Evolutionary conservation across 1,284 basidiomycete genomes (phyloP).

Genomic region (Tranzscheliella williamsii): DNA sequence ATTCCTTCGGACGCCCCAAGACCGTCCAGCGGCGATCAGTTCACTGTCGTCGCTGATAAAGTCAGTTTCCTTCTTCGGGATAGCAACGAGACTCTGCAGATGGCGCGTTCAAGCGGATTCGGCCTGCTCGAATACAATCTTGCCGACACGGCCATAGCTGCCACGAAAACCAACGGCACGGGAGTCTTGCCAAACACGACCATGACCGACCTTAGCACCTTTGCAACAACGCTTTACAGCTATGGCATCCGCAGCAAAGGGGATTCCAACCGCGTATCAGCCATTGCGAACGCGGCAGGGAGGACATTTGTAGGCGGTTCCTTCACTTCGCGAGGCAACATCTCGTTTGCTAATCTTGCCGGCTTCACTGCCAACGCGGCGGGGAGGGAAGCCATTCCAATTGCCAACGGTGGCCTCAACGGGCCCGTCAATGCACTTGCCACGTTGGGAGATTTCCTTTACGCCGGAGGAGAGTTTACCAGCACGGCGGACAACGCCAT

Average conservation of each 20-base stretch:
- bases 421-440: conserved; percentile 52
- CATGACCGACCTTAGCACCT: conserved; percentile 72
- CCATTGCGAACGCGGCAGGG: conserved; percentile 65
- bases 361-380: conserved; percentile 68
- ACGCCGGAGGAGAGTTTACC: conserved; percentile 82
- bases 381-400: conserved; percentile 61
- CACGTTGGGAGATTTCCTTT: conserved; percentile 66
- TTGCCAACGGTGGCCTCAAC: conserved; percentile 59
- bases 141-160: conserved; percentile 25
- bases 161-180: conserved; percentile 31
- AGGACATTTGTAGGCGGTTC: conserved; percentile 76
- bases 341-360: conserved; percentile 73
- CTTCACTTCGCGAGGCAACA: conserved; percentile 69
- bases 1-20: conserved; percentile 63
- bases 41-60: conserved; percentile 73
- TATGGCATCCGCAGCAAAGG: conserved; percentile 53
- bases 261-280: conserved; percentile 61
- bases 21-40: conserved; percentile 70
- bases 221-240: conserved; percentile 68
- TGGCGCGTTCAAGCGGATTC: conserved; percentile 29
- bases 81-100: conserved; percentile 42
- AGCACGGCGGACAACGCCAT: conserved; percentile 69
- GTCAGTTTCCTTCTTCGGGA: conserved; percentile 46
- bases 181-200: conserved; percentile 61
- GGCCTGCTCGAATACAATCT: conserved; percentile 53